phyloP scores from a whole-genome alignment of 495 filamentous ascomycete genomes.

The Neurospora sp. region DNA sequence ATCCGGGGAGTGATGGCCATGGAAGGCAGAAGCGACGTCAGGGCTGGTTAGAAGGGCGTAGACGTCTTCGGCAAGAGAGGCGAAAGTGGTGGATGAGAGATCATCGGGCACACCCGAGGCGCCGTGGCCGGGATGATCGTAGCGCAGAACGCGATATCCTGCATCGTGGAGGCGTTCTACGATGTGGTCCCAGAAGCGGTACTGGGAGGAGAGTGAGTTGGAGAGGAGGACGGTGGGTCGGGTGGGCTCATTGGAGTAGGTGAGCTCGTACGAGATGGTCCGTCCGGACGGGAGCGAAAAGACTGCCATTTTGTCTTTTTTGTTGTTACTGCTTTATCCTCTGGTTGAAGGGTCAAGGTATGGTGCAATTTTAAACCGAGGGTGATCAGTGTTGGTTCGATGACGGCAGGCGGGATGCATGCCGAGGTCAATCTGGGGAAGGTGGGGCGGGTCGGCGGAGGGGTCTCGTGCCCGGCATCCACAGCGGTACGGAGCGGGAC shows the following conservation, averaged over 20 bases:
- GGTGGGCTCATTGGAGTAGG: slow-evolving; percentile 1
- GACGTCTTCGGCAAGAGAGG: slow-evolving; percentile 21
- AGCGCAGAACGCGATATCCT: slow-evolving; percentile 21
- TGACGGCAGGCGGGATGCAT: background rate
- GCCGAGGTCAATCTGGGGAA: background rate
- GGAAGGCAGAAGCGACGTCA: slow-evolving; percentile 3
- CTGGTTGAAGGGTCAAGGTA: background rate
- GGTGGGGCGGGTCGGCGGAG: background rate
- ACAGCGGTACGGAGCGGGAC: background rate
- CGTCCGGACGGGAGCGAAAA: slow-evolving; percentile 10
- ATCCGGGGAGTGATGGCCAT: background rate
- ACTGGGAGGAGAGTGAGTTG: slow-evolving; percentile 16
- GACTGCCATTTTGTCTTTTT: background rate
- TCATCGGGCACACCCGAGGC: slow-evolving; percentile 15
- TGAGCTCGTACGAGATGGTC: slow-evolving; percentile 7
- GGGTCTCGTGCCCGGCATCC: background rate
- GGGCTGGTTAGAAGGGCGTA: slow-evolving; percentile 14
- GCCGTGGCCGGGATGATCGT: slow-evolving; percentile 27
- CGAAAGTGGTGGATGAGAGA: slow-evolving; percentile 19
- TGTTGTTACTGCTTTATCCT: background rate
- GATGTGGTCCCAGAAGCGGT: slow-evolving; percentile 17
- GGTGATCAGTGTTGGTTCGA: background rate
- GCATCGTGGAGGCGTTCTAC: slow-evolving; percentile 12
- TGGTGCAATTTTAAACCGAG: background rate
- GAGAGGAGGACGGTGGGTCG: slow-evolving; percentile 16